Evolutionary conservation across 2,329 filamentous ascomycete species (phyloP).

Genomic region (Ramularia collo-cygni): DNA sequence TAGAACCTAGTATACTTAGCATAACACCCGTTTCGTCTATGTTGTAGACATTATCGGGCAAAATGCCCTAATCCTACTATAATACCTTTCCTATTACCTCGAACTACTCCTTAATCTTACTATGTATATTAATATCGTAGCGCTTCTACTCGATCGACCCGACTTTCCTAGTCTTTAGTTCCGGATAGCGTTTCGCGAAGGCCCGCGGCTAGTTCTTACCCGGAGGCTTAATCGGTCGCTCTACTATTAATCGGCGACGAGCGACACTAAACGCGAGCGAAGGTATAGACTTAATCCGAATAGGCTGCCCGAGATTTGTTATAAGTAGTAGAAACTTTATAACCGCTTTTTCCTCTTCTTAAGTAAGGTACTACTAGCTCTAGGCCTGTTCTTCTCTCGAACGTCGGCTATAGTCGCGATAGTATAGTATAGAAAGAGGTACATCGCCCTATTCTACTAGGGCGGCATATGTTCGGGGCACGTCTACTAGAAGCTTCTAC

Average conservation of each 20-base stretch:
- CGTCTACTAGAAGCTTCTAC: background rate
- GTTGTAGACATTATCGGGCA: conserved; percentile 31
- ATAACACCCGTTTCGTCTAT: conserved; percentile 33
- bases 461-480: background rate
- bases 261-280: too few species aligned
- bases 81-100: conserved; percentile 26
- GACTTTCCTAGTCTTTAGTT: conserved; percentile 22
- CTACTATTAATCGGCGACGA: too few species aligned
- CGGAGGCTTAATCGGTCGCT: conserved; percentile 7
- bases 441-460: background rate
- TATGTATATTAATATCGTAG: conserved; percentile 26
- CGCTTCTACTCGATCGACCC: conserved; percentile 25
- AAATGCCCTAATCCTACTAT: conserved; percentile 16
- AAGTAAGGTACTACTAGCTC: background rate
- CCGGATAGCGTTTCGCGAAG: conserved; percentile 22
- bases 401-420: background rate
- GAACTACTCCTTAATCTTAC: conserved; percentile 31
- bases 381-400: background rate
- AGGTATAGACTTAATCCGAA: conserved; percentile 14
- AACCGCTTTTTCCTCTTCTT: conserved; percentile 10
- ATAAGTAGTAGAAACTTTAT: conserved; percentile 12
- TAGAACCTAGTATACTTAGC: conserved; percentile 22
- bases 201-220: conserved; percentile 13
- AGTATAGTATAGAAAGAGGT: background rate
- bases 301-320: conserved; percentile 9